Conservation (phyloP, 768 basidiomycete species). For the Suillus discolor region DNA sequence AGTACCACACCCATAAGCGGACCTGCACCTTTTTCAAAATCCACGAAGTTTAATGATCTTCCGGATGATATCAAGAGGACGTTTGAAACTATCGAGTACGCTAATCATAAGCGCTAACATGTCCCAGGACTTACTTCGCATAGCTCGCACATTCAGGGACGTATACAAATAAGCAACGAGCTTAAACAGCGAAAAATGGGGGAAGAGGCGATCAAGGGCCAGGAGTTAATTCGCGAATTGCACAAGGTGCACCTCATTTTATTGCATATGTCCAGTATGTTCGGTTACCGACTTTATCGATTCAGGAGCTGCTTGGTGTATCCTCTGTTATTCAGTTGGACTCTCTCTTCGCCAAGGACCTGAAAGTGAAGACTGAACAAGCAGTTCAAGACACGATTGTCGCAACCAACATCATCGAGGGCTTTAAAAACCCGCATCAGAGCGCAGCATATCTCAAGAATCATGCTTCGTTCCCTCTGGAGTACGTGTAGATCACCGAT, state of each 20-base stretch:
- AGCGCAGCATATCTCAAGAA: conserved; percentile 72
- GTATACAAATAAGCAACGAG: conserved; percentile 79
- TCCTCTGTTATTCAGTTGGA: conserved; percentile 69
- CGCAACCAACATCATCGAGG: conserved; percentile 76
- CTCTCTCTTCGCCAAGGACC: conserved; percentile 62
- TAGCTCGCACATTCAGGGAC: conserved; percentile 74
- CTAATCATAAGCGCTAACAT: conserved; percentile 1
- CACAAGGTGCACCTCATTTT: conserved; percentile 55
- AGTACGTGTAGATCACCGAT: conserved; percentile 46
- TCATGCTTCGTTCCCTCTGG: conserved; percentile 79
- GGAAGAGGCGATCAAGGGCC: conserved; percentile 72
- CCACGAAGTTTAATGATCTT: conserved; percentile 83
- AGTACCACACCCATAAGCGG: conserved; percentile 34
- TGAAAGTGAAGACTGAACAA: conserved; percentile 76
- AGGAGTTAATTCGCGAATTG: conserved; percentile 64
- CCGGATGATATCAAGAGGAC: conserved; percentile 66
- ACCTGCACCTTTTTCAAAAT: conserved; percentile 39
- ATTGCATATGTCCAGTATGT: background rate
- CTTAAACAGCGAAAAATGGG: conserved; percentile 76
- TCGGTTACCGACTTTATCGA: background rate
- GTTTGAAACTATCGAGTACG: conserved; percentile 75
- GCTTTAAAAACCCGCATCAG: conserved; percentile 74
- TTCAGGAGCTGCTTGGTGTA: conserved; percentile 65
- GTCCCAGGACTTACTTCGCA: conserved; percentile 15
- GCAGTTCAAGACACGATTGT: conserved; percentile 80